phyloP scores from a whole-genome alignment of 192 early-diverging fungal genomes.

The Backusella sp. region DNA sequence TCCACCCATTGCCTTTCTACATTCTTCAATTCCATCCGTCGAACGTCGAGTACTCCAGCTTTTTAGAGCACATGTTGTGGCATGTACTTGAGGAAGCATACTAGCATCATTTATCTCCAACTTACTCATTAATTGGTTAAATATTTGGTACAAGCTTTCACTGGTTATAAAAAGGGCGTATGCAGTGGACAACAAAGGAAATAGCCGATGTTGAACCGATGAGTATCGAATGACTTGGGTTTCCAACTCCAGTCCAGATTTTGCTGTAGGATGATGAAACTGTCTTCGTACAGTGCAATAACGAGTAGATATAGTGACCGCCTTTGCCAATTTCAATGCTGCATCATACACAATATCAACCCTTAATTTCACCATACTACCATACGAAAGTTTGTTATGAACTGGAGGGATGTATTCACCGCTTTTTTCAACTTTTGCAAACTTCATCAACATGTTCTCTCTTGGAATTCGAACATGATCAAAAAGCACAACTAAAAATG shows the following conservation, averaged over 20 bases:
- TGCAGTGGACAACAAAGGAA: conserved; percentile 59
- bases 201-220: conserved; percentile 63
- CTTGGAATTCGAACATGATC: conserved; percentile 71
- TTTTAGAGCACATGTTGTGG: conserved; percentile 65
- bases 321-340: conserved; percentile 51
- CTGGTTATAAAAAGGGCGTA: conserved; percentile 66
- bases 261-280: conserved; percentile 40
- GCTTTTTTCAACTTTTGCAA: conserved; percentile 63
- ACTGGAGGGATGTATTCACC: conserved; percentile 66
- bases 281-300: conserved; percentile 67
- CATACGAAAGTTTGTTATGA: conserved; percentile 70
- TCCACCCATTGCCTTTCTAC: conserved; percentile 69
- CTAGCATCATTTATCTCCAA: conserved; percentile 49
- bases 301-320: conserved; percentile 60
- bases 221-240: conserved; percentile 66
- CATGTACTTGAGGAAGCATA: conserved; percentile 63
- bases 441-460: conserved; percentile 76
- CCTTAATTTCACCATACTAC: conserved; percentile 75
- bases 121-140: conserved; percentile 51
- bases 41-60: conserved; percentile 54
- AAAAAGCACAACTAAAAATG: conserved; percentile 51
- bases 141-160: conserved; percentile 45
- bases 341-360: conserved; percentile 63
- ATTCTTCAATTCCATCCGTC: conserved; percentile 62
- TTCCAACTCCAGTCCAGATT: conserved; percentile 36